A percentile compares a stretch with the other conserved stretches of the same genome.
Evolutionary conservation across 2,329 filamentous ascomycete genomes (phyloP).

Genomic region (Neopestalotiopsis rosae): DNA sequence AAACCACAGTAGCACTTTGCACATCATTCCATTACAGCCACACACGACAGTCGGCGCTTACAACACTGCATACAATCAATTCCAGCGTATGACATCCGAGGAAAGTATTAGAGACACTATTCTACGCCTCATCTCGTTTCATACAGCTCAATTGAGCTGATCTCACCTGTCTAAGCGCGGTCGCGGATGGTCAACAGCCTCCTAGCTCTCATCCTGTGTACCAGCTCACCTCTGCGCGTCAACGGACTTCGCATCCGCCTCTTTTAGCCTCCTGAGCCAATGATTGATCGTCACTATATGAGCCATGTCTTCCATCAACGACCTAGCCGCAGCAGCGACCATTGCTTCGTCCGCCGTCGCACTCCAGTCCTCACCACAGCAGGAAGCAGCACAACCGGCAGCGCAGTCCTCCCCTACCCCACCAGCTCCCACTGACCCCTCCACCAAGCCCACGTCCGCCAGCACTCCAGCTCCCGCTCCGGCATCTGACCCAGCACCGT

Average conservation of each 20-base stretch:
- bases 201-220: background rate
- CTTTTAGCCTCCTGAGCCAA: too few relatives aligned
- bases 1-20: background rate
- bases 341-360: conserved; percentile 44
- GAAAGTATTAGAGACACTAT: background rate
- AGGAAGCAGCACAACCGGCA: conserved; percentile 21
- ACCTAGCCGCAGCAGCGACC: conserved; percentile 54
- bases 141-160: background rate
- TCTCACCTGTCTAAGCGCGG: background rate
- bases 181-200: background rate
- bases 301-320: conserved; percentile 54
- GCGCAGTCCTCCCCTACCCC: conserved; percentile 23
- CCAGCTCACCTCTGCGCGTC: background rate
- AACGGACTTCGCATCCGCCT: background rate
- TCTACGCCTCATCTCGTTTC: background rate
- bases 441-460: background rate
- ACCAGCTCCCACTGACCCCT: conserved; percentile 13
- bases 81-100: too few relatives aligned
- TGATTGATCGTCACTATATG: background rate
- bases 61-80: too few relatives aligned
- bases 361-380: conserved; percentile 29
- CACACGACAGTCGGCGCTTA: background rate
- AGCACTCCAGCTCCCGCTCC: conserved; percentile 4
- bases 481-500: conserved; percentile 9
- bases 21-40: background rate